These are phyloP conservation scores for Xanthoparmelia taractica DNA, from an alignment of 495 filamentous ascomycete species.

Conservation along the genomic window DNA sequence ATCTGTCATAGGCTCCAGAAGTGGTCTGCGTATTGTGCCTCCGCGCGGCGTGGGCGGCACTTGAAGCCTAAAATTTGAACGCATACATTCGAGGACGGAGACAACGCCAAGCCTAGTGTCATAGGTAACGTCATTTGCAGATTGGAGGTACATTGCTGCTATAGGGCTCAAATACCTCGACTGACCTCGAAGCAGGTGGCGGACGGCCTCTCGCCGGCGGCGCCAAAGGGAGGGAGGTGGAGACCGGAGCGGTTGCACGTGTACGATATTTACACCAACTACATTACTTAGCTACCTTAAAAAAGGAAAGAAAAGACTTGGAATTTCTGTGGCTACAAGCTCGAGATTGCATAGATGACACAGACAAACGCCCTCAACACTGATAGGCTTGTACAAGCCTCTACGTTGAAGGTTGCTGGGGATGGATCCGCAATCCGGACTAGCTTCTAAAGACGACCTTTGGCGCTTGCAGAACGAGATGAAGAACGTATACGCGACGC, in stretches of 20 bases:
- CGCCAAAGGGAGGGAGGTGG: constrained; percentile 18
- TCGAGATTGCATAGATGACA: constrained; percentile 17
- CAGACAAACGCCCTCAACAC: constrained; percentile 7
- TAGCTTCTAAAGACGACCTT: constrained; percentile 67
- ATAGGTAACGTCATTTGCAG: background rate
- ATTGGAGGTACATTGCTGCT: constrained; percentile 10
- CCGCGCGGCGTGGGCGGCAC: background rate
- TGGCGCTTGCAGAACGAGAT: constrained; percentile 84
- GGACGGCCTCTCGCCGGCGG: constrained; percentile 17
- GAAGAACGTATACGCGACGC: constrained; percentile 69
- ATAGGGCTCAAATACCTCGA: background rate
- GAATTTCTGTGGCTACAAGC: background rate
- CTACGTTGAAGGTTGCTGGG: constrained; percentile 22
- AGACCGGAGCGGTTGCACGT: constrained; percentile 16
- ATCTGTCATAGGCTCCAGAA: background rate
- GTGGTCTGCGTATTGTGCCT: background rate
- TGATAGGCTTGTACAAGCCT: constrained; percentile 10
- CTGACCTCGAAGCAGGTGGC: constrained; percentile 7
- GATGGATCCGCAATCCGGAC: constrained; percentile 60
- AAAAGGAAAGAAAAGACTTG: background rate
- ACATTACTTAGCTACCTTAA: background rate
- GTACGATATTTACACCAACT: background rate
- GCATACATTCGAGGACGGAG: background rate
- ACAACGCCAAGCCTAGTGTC: constrained; percentile 5
- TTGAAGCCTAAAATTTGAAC: background rate